Percentiles rank a stretch among this genome's conserved stretches.
phyloP scores from a whole-genome alignment of 2,329 filamentous ascomycete genomes.

The Alternaria ethzedia region DNA sequence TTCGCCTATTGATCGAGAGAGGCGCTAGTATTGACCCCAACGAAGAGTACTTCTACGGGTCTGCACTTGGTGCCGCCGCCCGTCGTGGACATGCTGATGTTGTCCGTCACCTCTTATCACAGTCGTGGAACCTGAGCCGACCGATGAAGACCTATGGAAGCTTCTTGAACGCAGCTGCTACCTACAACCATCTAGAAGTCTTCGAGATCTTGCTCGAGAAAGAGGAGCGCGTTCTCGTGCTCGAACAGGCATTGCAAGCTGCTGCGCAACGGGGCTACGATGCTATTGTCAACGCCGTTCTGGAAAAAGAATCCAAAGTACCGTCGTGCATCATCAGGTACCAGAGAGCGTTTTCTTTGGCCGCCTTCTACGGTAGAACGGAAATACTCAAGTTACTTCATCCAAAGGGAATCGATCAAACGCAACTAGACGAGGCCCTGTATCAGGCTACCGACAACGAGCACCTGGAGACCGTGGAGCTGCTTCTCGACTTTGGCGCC shows the following conservation, averaged over 20 bases:
- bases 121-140: slow-evolving; percentile 23
- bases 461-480: slow-evolving; percentile 23
- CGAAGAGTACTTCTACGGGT: slow-evolving; percentile 29
- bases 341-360: slow-evolving; percentile 27
- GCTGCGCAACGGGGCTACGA: slow-evolving; percentile 25
- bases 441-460: slow-evolving; percentile 29
- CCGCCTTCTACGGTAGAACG: slow-evolving; percentile 25
- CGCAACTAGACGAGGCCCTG: slow-evolving; percentile 22
- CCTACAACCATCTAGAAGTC: slow-evolving; percentile 29
- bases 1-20: slow-evolving; percentile 20
- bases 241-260: slow-evolving; percentile 30
- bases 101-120: slow-evolving; percentile 22
- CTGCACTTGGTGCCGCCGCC: slow-evolving; percentile 25
- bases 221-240: slow-evolving; percentile 20
- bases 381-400: slow-evolving; percentile 22
- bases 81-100: slow-evolving; percentile 26
- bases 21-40: slow-evolving; percentile 28
- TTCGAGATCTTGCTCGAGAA: slow-evolving; percentile 24
- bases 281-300: slow-evolving; percentile 21
- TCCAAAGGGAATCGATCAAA: slow-evolving; percentile 14
- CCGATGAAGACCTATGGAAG: slow-evolving; percentile 27
- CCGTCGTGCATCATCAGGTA: slow-evolving; percentile 13
- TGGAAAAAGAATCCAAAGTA: slow-evolving; percentile 12
- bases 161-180: slow-evolving; percentile 27
- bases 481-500: slow-evolving; percentile 28